Evolutionary conservation across 2,329 filamentous ascomycete species (phyloP).

Genomic region (Penicillium vulpinum): DNA sequence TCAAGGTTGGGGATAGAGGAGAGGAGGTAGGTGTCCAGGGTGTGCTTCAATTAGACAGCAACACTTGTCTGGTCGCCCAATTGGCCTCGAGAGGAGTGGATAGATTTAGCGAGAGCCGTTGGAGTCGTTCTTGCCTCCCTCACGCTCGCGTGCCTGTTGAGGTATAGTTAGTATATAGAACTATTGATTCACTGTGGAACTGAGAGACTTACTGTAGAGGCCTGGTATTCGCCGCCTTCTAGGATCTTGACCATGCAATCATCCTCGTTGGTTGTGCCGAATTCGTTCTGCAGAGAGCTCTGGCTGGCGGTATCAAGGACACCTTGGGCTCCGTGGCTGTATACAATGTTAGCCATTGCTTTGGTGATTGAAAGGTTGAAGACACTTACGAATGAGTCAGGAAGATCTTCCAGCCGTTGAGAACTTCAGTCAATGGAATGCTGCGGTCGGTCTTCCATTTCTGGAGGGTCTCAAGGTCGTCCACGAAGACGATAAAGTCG

Average conservation of each 20-base stretch:
- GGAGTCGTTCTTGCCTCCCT: slow-evolving; percentile 32
- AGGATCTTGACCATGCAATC: slow-evolving; percentile 81
- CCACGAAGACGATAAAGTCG: slow-evolving; percentile 64
- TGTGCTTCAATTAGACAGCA: not conserved
- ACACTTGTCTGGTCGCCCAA: not conserved
- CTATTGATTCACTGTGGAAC: not conserved
- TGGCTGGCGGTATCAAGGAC: slow-evolving; percentile 75
- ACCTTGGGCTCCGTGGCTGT: slow-evolving; percentile 82
- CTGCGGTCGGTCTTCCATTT: slow-evolving; percentile 82
- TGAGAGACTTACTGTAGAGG: slow-evolving; percentile 52
- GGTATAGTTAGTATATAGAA: slow-evolving; percentile 7
- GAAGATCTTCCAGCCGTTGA: slow-evolving; percentile 87
- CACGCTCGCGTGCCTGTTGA: slow-evolving; percentile 31
- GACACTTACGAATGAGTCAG: slow-evolving; percentile 77
- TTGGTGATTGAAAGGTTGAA: not conserved
- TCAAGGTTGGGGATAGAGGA: not conserved
- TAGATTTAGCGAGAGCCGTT: slow-evolving; percentile 29
- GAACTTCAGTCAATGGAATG: slow-evolving; percentile 78
- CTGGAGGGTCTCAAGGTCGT: slow-evolving; percentile 59
- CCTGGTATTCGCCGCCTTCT: slow-evolving; percentile 70
- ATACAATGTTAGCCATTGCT: slow-evolving; percentile 8
- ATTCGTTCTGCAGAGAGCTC: slow-evolving; percentile 75
- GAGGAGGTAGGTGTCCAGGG: not conserved
- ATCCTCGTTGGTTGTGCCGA: slow-evolving; percentile 76
- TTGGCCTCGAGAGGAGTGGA: not conserved